Conservation (phyloP, 2,329 filamentous ascomycete species). For the Canariomyces notabilis region DNA sequence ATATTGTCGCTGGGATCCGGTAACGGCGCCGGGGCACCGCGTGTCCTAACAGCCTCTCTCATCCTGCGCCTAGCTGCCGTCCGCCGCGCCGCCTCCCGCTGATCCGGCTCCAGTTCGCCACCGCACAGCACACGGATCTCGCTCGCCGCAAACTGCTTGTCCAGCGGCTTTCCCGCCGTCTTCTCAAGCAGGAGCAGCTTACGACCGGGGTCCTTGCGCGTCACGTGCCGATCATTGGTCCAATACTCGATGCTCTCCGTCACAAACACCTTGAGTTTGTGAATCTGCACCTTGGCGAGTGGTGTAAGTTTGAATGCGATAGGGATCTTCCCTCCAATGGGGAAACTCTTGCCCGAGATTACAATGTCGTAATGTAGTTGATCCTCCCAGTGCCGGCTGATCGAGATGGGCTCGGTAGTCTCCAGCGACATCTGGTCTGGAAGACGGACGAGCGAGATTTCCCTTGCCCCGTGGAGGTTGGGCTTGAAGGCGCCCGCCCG, state of each 20-base stretch:
- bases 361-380: slow-evolving; percentile 94
- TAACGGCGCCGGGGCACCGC: slow-evolving; percentile 37
- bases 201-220: slow-evolving; percentile 74
- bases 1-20: slow-evolving; percentile 62
- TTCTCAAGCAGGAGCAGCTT: slow-evolving; percentile 89
- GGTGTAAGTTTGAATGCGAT: slow-evolving; percentile 93
- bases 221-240: slow-evolving; percentile 78
- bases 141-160: slow-evolving; percentile 68
- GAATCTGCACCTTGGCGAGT: slow-evolving; percentile 86
- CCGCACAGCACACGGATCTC: slow-evolving; percentile 73
- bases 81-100: slow-evolving; percentile 45
- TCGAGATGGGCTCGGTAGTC: slow-evolving; percentile 88
- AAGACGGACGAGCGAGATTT: slow-evolving; percentile 77
- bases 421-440: slow-evolving; percentile 85
- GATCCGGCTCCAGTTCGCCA: slow-evolving; percentile 60
- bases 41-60: slow-evolving; percentile 43
- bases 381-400: slow-evolving; percentile 90
- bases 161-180: slow-evolving; percentile 70
- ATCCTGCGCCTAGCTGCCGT: slow-evolving; percentile 48
- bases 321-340: slow-evolving; percentile 79
- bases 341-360: slow-evolving; percentile 92
- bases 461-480: slow-evolving; percentile 75
- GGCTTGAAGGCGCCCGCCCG: slow-evolving; percentile 85
- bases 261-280: slow-evolving; percentile 85
- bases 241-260: slow-evolving; percentile 91